A percentile compares a stretch with the other conserved stretches of the same genome.
Evolutionary conservation across 192 early-diverging fungal genomes (phyloP).

Genomic region (Podila verticillata): DNA sequence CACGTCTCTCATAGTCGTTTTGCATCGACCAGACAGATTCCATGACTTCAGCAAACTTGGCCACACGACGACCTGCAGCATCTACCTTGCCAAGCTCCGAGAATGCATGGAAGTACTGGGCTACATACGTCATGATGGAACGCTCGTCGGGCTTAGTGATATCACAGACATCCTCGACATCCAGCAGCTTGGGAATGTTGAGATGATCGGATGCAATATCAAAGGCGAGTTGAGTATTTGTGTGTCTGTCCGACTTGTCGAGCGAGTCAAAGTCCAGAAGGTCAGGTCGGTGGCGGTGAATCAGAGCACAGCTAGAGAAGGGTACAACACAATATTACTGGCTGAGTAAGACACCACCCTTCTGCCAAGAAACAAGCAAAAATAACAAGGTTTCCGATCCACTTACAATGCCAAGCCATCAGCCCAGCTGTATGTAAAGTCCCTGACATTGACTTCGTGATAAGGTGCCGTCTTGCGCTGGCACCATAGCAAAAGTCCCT

Average conservation of each 20-base stretch:
- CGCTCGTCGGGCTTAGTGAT: slow-evolving; percentile 93
- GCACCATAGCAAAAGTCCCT: slow-evolving; percentile 97
- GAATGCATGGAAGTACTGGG: slow-evolving; percentile 98
- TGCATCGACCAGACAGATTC: slow-evolving; percentile 92
- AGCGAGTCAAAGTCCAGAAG: slow-evolving; percentile 88
- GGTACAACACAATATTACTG: background rate
- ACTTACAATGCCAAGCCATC: slow-evolving; percentile 92
- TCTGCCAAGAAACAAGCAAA: background rate
- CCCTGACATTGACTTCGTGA: slow-evolving; percentile 86
- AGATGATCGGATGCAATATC: slow-evolving; percentile 92
- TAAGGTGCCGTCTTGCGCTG: slow-evolving; percentile 94
- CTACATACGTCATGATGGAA: slow-evolving; percentile 98
- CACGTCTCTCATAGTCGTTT: slow-evolving; percentile 92
- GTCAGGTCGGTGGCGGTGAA: slow-evolving; percentile 97
- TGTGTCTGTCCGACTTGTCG: slow-evolving; percentile 84
- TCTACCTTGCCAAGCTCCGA: slow-evolving; percentile 88
- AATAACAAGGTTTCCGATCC: background rate
- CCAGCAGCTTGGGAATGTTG: slow-evolving; percentile 92
- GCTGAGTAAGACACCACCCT: background rate
- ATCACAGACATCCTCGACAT: slow-evolving; percentile 96
- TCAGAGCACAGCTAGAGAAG: slow-evolving; percentile 82
- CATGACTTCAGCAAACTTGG: slow-evolving; percentile 92
- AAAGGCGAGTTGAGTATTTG: slow-evolving; percentile 93
- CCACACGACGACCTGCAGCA: slow-evolving; percentile 90
- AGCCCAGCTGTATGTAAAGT: slow-evolving; percentile 95